A percentile compares a stretch with the other conserved stretches of the same genome.
Conservation (phyloP, 805 yeast species). For the Teunomyces cretensis region DNA sequence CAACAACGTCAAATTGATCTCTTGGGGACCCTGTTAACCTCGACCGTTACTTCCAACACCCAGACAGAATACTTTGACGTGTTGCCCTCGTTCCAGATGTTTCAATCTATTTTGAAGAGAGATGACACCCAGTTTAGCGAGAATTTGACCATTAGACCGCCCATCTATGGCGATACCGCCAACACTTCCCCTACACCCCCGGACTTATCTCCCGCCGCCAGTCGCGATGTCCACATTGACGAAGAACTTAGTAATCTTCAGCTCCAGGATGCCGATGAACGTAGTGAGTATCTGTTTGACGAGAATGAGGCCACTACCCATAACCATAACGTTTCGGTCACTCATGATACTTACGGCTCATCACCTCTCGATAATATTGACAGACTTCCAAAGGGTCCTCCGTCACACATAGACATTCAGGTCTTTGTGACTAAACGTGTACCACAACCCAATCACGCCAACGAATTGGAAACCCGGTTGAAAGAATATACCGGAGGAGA, state of each 20-base stretch:
- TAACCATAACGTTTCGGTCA: constrained; percentile 14
- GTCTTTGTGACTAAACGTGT: constrained; percentile 54
- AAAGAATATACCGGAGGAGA: constrained; percentile 45
- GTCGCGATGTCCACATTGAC: neutral
- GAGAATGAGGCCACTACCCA: constrained; percentile 6
- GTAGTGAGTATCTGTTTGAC: constrained; percentile 7
- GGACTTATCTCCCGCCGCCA: constrained; percentile 11
- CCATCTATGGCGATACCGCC: constrained; percentile 34
- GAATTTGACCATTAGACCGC: constrained; percentile 31
- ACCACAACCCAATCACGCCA: constrained; percentile 42
- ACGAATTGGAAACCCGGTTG: constrained; percentile 45
- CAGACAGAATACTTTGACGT: constrained; percentile 52
- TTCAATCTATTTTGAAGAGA: constrained; percentile 49
- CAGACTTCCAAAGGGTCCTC: constrained; percentile 40
- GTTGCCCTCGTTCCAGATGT: constrained; percentile 70
- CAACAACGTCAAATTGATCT: constrained; percentile 36
- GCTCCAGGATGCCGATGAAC: neutral
- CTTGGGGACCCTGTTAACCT: constrained; percentile 13
- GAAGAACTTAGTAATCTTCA: constrained; percentile 1
- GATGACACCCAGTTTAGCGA: constrained; percentile 41
- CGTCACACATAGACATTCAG: constrained; percentile 48
- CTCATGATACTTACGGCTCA: constrained; percentile 31
- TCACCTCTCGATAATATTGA: constrained; percentile 54
- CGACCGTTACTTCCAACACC: constrained; percentile 25
- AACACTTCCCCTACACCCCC: constrained; percentile 32